These are phyloP conservation scores for Cladosporium colombiae DNA, from an alignment of 2,329 filamentous ascomycete species.

Conservation along the genomic window DNA sequence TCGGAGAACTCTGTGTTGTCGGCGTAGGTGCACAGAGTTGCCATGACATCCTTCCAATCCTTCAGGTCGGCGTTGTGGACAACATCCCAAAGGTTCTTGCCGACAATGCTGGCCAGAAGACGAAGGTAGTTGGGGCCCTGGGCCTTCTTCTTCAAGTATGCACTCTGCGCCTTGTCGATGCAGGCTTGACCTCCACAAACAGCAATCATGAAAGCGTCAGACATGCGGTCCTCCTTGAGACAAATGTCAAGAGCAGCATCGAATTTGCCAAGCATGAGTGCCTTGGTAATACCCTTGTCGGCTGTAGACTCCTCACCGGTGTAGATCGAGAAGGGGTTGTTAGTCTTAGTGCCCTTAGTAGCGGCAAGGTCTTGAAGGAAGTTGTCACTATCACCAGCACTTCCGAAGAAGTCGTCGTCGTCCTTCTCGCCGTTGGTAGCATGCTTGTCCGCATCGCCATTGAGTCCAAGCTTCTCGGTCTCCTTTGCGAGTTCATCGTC, in stretches of 20 bases:
- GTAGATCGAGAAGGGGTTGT: conserved; percentile 90
- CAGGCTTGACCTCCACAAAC: conserved; percentile 93
- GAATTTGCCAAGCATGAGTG: conserved; percentile 88
- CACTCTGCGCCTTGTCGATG: conserved; percentile 88
- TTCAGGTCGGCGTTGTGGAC: conserved; percentile 92
- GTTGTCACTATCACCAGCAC: conserved; percentile 70
- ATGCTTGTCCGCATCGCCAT: conserved; percentile 58
- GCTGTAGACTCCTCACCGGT: conserved; percentile 78
- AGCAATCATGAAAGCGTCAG: conserved; percentile 96
- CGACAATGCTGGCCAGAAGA: conserved; percentile 84
- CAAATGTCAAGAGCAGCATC: conserved; percentile 86
- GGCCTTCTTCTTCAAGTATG: conserved; percentile 82
- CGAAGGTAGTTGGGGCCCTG: conserved; percentile 89
- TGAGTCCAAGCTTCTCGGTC: conserved; percentile 40
- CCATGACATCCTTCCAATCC: conserved; percentile 98
- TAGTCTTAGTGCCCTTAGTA: conserved; percentile 87
- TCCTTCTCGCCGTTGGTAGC: conserved; percentile 33
- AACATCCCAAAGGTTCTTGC: conserved; percentile 97
- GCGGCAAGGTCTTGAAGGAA: conserved; percentile 84
- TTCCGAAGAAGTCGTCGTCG: conserved; percentile 70
- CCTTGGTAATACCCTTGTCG: conserved; percentile 83
- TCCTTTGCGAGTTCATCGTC: conserved; percentile 49
- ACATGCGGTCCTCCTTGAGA: conserved; percentile 82
- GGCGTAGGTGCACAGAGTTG: conserved; percentile 91
- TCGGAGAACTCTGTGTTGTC: conserved; percentile 89